Conservation (phyloP, 225 moss, liverwort and hornwort genomes). For the Pleurozium schreberi region DNA sequence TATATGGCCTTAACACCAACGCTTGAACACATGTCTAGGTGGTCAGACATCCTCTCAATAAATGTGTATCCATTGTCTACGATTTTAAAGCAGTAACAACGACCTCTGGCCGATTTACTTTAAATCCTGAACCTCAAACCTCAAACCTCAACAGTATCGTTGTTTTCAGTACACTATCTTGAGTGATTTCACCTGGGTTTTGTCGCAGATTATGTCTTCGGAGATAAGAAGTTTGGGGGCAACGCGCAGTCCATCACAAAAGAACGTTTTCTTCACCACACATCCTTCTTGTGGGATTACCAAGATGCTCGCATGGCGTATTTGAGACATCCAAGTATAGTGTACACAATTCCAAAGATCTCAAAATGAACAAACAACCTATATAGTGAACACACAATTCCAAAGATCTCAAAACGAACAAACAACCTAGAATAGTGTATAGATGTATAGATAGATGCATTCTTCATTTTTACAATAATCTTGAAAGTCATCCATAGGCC, state of each 20-base stretch:
- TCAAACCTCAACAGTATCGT: no score
- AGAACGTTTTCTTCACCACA: slow-evolving; percentile 81
- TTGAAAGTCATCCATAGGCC: background rate
- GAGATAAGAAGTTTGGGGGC: slow-evolving; percentile 73
- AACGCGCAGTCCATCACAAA: slow-evolving; percentile 81
- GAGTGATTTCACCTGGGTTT: background rate
- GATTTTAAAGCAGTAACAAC: background rate
- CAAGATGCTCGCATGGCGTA: slow-evolving; percentile 72
- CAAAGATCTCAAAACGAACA: background rate
- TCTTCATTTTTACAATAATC: background rate
- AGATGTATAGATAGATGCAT: background rate
- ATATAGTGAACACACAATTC: fast-evolving
- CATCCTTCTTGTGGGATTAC: slow-evolving; percentile 87
- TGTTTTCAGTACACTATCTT: background rate
- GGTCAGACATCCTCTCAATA: background rate
- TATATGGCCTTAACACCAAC: background rate
- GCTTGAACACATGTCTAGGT: background rate
- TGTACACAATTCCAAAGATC: no score
- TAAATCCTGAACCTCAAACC: background rate
- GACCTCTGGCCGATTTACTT: no score
- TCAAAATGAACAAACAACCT: no score
- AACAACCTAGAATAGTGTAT: background rate
- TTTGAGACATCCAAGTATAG: slow-evolving; percentile 61
- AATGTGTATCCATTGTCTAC: background rate
- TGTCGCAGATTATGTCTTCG: slow-evolving; percentile 67